Base-by-base conservation (phyloP, 73 alveolate species). In the Symbiodinium natans region DNA sequence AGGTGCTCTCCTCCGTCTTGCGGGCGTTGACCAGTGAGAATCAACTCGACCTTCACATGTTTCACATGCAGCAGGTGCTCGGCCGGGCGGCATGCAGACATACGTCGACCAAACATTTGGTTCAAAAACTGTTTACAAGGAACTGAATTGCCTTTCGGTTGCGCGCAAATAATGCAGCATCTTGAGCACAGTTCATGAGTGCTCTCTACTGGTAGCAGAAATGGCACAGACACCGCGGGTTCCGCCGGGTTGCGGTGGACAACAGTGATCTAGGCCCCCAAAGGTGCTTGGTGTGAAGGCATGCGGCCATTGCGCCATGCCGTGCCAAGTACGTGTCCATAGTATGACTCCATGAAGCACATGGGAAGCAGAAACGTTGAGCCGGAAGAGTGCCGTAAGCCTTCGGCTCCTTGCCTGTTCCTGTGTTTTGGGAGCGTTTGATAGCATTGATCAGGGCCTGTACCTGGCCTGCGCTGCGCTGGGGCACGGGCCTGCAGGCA, bases 401-500 rank as follows among this genome's bases (percentile, higher is more conserved):
- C 41, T 19, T 21, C 77, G 29, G 29, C 77, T 6, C 3, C 33
- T 59, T 73, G 83, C 43, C 33, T 23, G 17, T 17, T 4, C 3
- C 82, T n/a, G 39, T 68, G 39, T 19, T 19, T 68, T 68, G 39
- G 33, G 39, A 25, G 82, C 33, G 8, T 48, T 48, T 48, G 8
- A 10, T 48, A 10, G 8, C 17, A 8, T 17, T 48, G 23, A 25
- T 13, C 84, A 74, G 84, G 42, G 29, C 41, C 33, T 74, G 84
- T 43, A 15, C 46, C 13, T 74, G 84, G 84, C 84, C 84, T 8
- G 29, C 84, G 43, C 84, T 74, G 42, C 84, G 84, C 41, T 74
- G 84, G 84, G 84, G 25, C 41, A 74, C n/a, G n/a, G n/a, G 41
- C 25, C 23, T 74, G 84, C 31, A 74, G 84, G 84, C 41, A 74